These are phyloP conservation scores for Isatis lusitanica DNA, from an alignment of 441 rosid genomes.

Conservation along the genomic window DNA sequence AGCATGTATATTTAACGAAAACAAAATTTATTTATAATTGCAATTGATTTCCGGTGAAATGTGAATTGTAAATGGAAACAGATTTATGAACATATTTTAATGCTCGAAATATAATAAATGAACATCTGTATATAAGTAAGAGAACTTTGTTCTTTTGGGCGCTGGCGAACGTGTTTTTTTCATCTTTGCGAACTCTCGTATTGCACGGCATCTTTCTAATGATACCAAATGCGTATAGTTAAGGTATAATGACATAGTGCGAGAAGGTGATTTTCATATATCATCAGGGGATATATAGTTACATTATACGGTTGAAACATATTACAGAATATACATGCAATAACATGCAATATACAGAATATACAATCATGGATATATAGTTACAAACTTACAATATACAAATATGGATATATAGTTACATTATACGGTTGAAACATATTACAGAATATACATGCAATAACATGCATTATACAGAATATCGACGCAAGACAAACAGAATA, in stretches of 20 bases:
- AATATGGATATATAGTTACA: background rate
- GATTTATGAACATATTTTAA: background rate
- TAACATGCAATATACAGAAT: no score
- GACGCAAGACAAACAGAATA: background rate
- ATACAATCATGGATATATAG: background rate
- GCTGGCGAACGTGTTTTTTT: background rate
- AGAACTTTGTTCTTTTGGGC: background rate
- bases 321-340: no score
- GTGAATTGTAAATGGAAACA: background rate
- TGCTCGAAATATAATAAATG: background rate
- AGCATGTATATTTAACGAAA: background rate
- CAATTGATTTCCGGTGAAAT: background rate
- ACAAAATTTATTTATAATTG: background rate
- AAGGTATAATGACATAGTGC: background rate
- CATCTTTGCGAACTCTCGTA: constrained; percentile 5
- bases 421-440: background rate
- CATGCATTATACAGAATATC: no score
- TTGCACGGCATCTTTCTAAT: constrained; percentile 6
- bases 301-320: no score
- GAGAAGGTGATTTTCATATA: background rate
- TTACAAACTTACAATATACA: no score
- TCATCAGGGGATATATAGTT: background rate
- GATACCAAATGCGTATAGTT: constrained; percentile 7
- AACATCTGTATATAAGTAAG: background rate
- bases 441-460: background rate